Evolutionary conservation across 2,329 filamentous ascomycete species (phyloP).

Genomic region (Aspergillus amoenus): DNA sequence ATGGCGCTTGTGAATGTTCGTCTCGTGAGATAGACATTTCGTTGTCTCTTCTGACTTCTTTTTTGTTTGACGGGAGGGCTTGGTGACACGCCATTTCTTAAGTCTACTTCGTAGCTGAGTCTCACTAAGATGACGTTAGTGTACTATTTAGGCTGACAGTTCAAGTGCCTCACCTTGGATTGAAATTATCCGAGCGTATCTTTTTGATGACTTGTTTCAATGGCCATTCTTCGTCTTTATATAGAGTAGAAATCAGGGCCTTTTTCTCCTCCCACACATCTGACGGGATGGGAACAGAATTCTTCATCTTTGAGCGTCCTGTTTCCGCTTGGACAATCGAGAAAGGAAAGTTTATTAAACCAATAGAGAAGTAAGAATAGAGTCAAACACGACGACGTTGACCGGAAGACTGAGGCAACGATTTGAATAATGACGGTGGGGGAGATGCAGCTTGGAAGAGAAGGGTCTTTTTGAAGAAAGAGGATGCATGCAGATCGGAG

Average conservation of each 20-base stretch:
- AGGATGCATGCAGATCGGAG: conserved; percentile 8
- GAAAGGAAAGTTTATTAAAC: background rate
- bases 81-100: conserved; percentile 48
- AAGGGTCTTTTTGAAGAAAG: conserved; percentile 2
- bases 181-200: conserved; percentile 43
- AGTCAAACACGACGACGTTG: background rate
- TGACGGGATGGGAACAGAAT: conserved; percentile 43
- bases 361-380: background rate
- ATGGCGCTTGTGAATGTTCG: conserved; percentile 16
- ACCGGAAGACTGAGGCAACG: background rate
- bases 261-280: conserved; percentile 47
- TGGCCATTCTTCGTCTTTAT: conserved; percentile 47
- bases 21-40: conserved; percentile 24
- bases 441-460: background rate
- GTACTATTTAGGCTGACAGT: background rate
- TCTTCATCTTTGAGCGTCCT: conserved; percentile 36
- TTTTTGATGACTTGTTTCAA: conserved; percentile 47
- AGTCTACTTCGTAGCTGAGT: conserved; percentile 45
- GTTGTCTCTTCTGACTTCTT: conserved; percentile 35
- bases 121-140: conserved; percentile 32
- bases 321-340: background rate
- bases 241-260: conserved; percentile 40
- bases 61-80: conserved; percentile 44
- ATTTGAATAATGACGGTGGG: background rate
- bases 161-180: conserved; percentile 36